phyloP scores from a whole-genome alignment of 2,329 filamentous ascomycete species.

The Basipetospora sp. region DNA sequence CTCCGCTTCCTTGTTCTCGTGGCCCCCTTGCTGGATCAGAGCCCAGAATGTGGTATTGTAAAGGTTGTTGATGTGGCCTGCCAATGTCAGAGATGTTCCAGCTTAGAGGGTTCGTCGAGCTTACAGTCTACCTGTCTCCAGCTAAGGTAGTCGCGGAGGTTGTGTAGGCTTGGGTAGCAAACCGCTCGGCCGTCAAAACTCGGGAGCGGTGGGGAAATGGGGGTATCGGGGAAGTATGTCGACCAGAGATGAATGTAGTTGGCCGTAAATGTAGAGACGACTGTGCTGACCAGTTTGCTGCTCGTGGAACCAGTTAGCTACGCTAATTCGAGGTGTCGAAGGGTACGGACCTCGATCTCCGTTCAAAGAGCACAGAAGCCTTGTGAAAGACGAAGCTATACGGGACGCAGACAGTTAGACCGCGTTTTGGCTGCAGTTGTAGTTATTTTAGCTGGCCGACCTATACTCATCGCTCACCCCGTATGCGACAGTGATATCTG shows the following conservation, averaged over 20 bases:
- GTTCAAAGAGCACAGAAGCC: slow-evolving; percentile 66
- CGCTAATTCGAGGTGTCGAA: no score
- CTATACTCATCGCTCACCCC: slow-evolving; percentile 91
- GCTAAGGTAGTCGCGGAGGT: slow-evolving; percentile 85
- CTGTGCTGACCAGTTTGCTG: slow-evolving; percentile 79
- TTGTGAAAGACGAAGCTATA: slow-evolving; percentile 78
- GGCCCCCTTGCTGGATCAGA: slow-evolving; percentile 62
- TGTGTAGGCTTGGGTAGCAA: slow-evolving; percentile 67
- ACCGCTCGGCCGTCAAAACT: slow-evolving; percentile 89
- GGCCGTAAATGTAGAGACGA: slow-evolving; percentile 85
- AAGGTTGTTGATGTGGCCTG: slow-evolving; percentile 92
- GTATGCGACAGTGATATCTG: slow-evolving; percentile 77
- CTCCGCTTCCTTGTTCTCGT: slow-evolving; percentile 67
- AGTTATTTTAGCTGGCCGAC: slow-evolving; percentile 20
- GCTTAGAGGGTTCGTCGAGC: no score
- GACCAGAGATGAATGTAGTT: slow-evolving; percentile 78
- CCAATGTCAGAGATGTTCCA: no score
- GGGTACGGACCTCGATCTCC: slow-evolving; percentile 52
- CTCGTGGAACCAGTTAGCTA: no score
- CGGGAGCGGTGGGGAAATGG: slow-evolving; percentile 60
- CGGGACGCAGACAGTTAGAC: background rate
- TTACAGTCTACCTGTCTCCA: slow-evolving; percentile 93
- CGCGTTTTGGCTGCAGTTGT: no score
- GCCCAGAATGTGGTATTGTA: slow-evolving; percentile 97
- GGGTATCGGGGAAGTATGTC: slow-evolving; percentile 54